Evolutionary conservation across 129 eudicot species (phyloP).

Genomic region (Saposhnikovia divaricata): DNA sequence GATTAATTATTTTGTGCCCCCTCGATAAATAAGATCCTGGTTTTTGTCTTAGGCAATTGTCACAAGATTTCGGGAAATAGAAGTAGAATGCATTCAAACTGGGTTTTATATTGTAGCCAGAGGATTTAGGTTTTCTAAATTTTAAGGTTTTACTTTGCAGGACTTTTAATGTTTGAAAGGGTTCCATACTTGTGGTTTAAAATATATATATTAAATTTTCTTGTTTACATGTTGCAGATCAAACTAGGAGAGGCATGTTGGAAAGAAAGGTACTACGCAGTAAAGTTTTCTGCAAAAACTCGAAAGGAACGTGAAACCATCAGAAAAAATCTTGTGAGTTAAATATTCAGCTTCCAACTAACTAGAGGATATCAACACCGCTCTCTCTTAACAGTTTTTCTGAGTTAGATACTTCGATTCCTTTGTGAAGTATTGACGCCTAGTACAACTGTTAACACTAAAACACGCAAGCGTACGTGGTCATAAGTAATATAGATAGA

Average conservation of each 20-base stretch:
- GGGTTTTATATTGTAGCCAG: neutral
- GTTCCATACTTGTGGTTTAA: neutral
- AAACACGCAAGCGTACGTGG: too few species aligned
- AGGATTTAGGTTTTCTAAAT: neutral
- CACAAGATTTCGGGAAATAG: neutral
- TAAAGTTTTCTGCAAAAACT: conserved; percentile 68
- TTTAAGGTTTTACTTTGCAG: neutral
- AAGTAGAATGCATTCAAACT: neutral
- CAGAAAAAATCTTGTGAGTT: conserved; percentile 73
- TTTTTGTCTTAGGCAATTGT: neutral
- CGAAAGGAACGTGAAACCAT: conserved; percentile 67
- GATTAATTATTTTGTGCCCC: neutral
- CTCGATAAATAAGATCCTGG: neutral
- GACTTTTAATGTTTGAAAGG: neutral
- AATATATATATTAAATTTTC: neutral
- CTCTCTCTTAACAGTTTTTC: too few species aligned
- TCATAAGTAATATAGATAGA: too few species aligned
- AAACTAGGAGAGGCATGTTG: conserved; percentile 89
- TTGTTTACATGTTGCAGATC: conserved; percentile 31
- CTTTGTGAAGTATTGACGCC: too few species aligned
- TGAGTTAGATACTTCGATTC: too few species aligned
- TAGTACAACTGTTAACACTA: too few species aligned
- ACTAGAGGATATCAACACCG: too few species aligned
- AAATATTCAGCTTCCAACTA: neutral
- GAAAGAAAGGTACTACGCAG: conserved; percentile 96